Evolutionary conservation across 208 protist genomes (phyloP), one percentile per base, ranked within the genome.

Genomic region (Perkinsela sp.): DNA sequence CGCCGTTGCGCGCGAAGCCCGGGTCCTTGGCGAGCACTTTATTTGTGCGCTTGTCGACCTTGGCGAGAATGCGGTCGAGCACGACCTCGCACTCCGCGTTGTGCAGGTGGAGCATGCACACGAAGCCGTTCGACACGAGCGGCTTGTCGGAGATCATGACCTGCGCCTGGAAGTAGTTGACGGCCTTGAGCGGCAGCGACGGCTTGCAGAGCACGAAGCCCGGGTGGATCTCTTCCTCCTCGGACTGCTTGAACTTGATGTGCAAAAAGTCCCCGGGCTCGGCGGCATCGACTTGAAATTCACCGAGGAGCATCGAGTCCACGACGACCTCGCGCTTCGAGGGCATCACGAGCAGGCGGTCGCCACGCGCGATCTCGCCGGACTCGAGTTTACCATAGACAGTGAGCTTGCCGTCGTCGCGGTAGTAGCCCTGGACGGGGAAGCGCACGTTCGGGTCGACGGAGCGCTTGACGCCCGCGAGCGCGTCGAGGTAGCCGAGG

Each of bases 311-410:
- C 68, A 92, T 90, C 69, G 80, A 83, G 76, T 91, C 85, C 31
- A 93, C 83, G 66, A 85, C 15, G 16, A 73, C 83, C 73, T 89
- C 81, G 67, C 69, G 31, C 75, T 86, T 88, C 1, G 75, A 74
- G 29, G 85, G 88, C 32, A 88, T 78, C 31, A 93, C 77, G 75
- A 88, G 84, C 32, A 93, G 71, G 74, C 83, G 85, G 72, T 96
- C 83, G 67, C 89, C 90, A 0, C 87, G 75, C 1, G 73, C 74
- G 71, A 96, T 83, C 15, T 76, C 83, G 67, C 94, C 94, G 28
- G 85, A 89, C 78, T 96, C 91, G 22, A 96, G 75, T 74, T 95
- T 96, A 74, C 94, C 93, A 72, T 93, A 85, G 31, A 95, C 81
- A 72, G 85, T 85, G 15, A 85, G 78, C 75, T 83, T 89, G 68